A percentile compares a stretch with the other conserved stretches of the same genome.
Evolutionary conservation across 257 asterid species (phyloP).

Genomic region (Scutellaria galericulata): DNA sequence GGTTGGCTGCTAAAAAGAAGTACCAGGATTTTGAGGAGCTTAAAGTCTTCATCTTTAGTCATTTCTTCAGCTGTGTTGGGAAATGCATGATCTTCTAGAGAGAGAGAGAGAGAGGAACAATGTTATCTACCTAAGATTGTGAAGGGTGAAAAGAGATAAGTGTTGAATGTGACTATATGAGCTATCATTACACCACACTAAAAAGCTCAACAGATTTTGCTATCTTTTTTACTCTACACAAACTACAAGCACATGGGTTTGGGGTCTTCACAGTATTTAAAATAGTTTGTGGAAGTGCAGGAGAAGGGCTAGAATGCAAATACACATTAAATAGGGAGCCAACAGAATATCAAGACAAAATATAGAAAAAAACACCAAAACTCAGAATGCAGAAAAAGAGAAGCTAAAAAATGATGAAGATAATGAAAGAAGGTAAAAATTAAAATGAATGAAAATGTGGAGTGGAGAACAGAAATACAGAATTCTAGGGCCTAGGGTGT

Average conservation of each 20-base stretch:
- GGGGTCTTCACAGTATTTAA: no score
- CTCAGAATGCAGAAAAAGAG: constrained; percentile 29
- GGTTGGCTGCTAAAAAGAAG: no score
- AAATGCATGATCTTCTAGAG: constrained; percentile 37
- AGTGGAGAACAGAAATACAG: no score
- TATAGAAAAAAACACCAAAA: neutral
- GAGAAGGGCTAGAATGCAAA: constrained; percentile 18
- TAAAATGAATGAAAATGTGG: no score
- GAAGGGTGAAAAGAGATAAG: neutral
- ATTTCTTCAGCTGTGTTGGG: constrained; percentile 49
- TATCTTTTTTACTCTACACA: constrained; percentile 2
- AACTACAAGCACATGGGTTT: constrained; percentile 10
- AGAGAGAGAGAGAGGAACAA: neutral
- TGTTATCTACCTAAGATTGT: neutral
- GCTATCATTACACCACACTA: constrained; percentile 21
- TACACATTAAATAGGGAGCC: neutral
- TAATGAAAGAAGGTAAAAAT: constrained; percentile 12
- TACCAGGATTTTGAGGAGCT: constrained; percentile 95
- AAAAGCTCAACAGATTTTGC: constrained; percentile 26
- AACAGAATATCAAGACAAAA: constrained; percentile 2
- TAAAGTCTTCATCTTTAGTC: constrained; percentile 88
- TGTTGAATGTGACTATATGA: neutral
- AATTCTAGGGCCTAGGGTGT: no score
- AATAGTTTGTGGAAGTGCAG: constrained; percentile 22
- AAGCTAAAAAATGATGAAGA: constrained; percentile 16